These are phyloP conservation scores for Salix udensis DNA, from an alignment of 345 rosid genomes.

Conservation along the genomic window DNA sequence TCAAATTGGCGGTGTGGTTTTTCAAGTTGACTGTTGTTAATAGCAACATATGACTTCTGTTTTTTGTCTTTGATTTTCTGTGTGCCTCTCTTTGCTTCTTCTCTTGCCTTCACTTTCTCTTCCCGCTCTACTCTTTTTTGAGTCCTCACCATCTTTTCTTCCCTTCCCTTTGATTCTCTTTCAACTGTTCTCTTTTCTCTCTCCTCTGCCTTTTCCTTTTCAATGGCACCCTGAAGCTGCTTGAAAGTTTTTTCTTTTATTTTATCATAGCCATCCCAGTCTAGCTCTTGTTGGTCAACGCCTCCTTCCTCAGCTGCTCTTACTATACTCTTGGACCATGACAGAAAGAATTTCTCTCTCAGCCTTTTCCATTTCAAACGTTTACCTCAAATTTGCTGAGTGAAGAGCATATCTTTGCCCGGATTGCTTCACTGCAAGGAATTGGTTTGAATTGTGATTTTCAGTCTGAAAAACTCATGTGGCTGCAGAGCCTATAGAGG, in stretches of 20 bases:
- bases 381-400: slow-evolving; percentile 50
- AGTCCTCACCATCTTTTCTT: slow-evolving; percentile 46
- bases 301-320: slow-evolving; percentile 71
- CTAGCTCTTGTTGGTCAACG: slow-evolving; percentile 47
- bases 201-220: slow-evolving; percentile 44
- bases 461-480: slow-evolving; percentile 1
- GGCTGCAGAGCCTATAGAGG: not conserved
- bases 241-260: slow-evolving; percentile 42
- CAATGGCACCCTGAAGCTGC: slow-evolving; percentile 40
- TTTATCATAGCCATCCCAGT: slow-evolving; percentile 69
- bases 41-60: slow-evolving; percentile 22
- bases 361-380: slow-evolving; percentile 48
- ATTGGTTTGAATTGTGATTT: slow-evolving; percentile 8
- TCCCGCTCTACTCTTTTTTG: slow-evolving; percentile 51
- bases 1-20: not conserved
- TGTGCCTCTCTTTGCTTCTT: slow-evolving; percentile 27
- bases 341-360: slow-evolving; percentile 43
- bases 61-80: slow-evolving; percentile 27
- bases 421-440: slow-evolving; percentile 60
- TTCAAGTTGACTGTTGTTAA: slow-evolving; percentile 29
- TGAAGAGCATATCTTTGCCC: slow-evolving; percentile 63
- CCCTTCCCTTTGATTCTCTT: slow-evolving; percentile 46
- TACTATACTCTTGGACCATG: slow-evolving; percentile 56
- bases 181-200: slow-evolving; percentile 40
- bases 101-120: slow-evolving; percentile 37